phyloP scores from a whole-genome alignment of 345 rosid species.

The Erysimum cheiranthoides region DNA sequence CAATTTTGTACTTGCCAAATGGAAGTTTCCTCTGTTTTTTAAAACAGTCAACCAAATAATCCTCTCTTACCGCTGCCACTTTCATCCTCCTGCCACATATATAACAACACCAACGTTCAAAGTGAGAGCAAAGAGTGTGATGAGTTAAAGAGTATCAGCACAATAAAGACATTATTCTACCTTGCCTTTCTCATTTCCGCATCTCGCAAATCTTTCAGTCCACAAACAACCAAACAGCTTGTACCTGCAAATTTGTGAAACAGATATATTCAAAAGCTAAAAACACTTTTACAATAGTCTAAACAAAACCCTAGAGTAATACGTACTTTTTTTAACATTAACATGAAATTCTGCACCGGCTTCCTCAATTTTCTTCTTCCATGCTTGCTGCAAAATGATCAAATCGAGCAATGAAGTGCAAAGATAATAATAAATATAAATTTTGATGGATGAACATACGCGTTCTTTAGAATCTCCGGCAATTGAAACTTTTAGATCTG shows the following conservation, averaged over 20 bases:
- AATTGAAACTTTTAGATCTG: slow-evolving; percentile 72
- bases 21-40: slow-evolving; percentile 81
- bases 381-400: slow-evolving; percentile 64
- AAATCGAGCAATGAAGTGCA: slow-evolving; percentile 36
- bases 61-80: slow-evolving; percentile 82
- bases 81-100: slow-evolving; percentile 80
- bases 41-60: slow-evolving; percentile 80
- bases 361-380: slow-evolving; percentile 80
- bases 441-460: slow-evolving; percentile 49
- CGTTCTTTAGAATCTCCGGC: slow-evolving; percentile 63
- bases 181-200: slow-evolving; percentile 84
- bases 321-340: slow-evolving; percentile 75
- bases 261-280: slow-evolving; percentile 10
- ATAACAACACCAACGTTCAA: slow-evolving; percentile 25
- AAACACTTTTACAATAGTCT: slow-evolving; percentile 17
- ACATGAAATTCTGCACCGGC: slow-evolving; percentile 78
- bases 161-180: slow-evolving; percentile 52
- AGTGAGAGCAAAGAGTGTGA: slow-evolving; percentile 15
- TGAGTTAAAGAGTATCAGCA: slow-evolving; percentile 34
- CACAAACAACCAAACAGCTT: slow-evolving; percentile 81
- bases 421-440: not conserved
- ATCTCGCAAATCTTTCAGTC: slow-evolving; percentile 53
- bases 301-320: not conserved
- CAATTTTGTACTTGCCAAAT: slow-evolving; percentile 73
- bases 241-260: slow-evolving; percentile 65